These are phyloP conservation scores for Penicillium crustosum DNA, from an alignment of 2,329 filamentous ascomycete species.

Conservation along the genomic window DNA sequence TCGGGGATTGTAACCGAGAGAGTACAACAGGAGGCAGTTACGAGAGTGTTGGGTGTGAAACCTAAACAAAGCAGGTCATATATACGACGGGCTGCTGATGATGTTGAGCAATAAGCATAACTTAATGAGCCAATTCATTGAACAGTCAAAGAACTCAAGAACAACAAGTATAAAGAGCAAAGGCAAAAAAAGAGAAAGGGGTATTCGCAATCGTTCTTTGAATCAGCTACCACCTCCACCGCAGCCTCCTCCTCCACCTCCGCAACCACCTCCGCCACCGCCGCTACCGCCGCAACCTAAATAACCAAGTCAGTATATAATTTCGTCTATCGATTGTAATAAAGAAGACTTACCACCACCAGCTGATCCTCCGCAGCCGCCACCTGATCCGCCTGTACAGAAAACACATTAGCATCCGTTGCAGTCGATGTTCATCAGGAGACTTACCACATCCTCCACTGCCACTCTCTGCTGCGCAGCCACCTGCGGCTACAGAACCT, in stretches of 20 bases:
- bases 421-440: background rate
- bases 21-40: background rate
- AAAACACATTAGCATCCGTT: background rate
- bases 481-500: constrained; percentile 20
- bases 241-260: constrained; percentile 1
- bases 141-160: background rate
- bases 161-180: background rate
- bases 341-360: constrained; percentile 11
- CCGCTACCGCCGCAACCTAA: background rate
- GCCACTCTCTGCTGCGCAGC: constrained; percentile 28
- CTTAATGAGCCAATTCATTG: too few species aligned
- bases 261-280: background rate
- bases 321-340: background rate
- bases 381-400: constrained; percentile 3
- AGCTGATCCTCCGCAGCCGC: constrained; percentile 16
- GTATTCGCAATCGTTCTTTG: background rate
- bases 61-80: background rate
- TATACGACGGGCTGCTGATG: background rate
- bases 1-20: background rate
- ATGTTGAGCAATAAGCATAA: background rate
- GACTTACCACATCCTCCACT: constrained; percentile 17
- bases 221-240: constrained; percentile 4
- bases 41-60: background rate
- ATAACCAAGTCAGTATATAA: background rate
- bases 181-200: background rate